Evolutionary conservation across 2,329 filamentous ascomycete genomes (phyloP).

Genomic region (Pseudogymnoascus sp.): DNA sequence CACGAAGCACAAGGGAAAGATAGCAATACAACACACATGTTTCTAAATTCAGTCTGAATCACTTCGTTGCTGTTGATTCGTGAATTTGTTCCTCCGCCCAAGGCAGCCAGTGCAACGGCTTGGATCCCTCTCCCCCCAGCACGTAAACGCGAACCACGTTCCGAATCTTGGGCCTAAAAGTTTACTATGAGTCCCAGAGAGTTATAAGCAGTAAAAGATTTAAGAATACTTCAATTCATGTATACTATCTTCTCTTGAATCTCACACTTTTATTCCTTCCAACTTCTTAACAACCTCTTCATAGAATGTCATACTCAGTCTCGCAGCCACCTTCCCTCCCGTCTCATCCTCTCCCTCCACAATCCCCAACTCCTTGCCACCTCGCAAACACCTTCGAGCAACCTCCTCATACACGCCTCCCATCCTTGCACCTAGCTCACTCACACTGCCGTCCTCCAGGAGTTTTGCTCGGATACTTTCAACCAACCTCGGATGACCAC

Average conservation of each 20-base stretch:
- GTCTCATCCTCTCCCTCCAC: slow-evolving; percentile 34
- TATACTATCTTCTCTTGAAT: neutral
- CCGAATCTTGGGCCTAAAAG: no score
- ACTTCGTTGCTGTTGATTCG: neutral
- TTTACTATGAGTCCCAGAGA: neutral
- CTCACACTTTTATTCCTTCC: slow-evolving; percentile 22
- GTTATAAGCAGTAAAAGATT: neutral
- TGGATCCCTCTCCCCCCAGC: neutral
- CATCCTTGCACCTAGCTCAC: slow-evolving; percentile 31
- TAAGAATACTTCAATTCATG: neutral
- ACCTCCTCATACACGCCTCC: slow-evolving; percentile 35
- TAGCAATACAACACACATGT: neutral
- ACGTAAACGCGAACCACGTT: neutral
- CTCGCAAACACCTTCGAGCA: slow-evolving; percentile 30
- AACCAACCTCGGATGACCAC: slow-evolving; percentile 32
- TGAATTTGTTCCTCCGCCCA: neutral
- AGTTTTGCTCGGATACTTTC: slow-evolving; percentile 30
- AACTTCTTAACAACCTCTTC: slow-evolving; percentile 38
- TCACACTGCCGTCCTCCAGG: slow-evolving; percentile 25
- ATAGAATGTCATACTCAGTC: slow-evolving; percentile 34
- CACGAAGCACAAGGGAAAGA: neutral
- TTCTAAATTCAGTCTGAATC: neutral
- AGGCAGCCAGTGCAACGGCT: neutral
- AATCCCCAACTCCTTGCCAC: slow-evolving; percentile 31
- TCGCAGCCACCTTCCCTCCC: slow-evolving; percentile 31